Conservation (phyloP, 2,329 filamentous ascomycete species). For the Fusarium sublunatum region DNA sequence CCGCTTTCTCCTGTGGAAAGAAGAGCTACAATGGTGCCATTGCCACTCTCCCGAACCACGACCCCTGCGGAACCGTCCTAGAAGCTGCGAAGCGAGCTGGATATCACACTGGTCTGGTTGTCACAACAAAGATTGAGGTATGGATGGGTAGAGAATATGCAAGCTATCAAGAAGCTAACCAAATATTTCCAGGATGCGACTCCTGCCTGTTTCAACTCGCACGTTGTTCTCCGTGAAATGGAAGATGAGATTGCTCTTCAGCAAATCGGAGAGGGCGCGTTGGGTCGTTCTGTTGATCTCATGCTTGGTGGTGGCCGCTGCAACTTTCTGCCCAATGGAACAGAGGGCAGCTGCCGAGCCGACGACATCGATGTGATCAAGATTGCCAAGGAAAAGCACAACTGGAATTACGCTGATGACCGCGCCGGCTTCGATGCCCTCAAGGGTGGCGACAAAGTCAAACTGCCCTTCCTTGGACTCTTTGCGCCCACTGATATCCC, state of each 20-base stretch:
- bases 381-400: constrained; percentile 77
- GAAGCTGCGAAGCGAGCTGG: constrained; percentile 94
- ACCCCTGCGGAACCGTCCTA: constrained; percentile 89
- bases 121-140: constrained; percentile 73
- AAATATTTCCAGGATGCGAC: constrained; percentile 85
- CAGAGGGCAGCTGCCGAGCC: constrained; percentile 80
- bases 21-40: constrained; percentile 99
- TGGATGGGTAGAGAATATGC: not conserved
- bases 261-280: constrained; percentile 86
- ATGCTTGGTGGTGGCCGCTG: constrained; percentile 94
- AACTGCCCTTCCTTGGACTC: constrained; percentile 86
- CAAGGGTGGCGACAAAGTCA: constrained; percentile 71
- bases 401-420: constrained; percentile 81
- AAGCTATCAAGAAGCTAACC: not conserved
- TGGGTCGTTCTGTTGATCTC: constrained; percentile 89
- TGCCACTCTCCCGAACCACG: constrained; percentile 83
- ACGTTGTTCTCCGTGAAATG: constrained; percentile 82
- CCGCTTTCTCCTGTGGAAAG: constrained; percentile 89
- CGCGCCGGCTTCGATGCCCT: constrained; percentile 81
- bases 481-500: constrained; percentile 87
- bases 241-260: constrained; percentile 94
- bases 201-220: constrained; percentile 92
- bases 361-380: constrained; percentile 82
- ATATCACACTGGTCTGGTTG: constrained; percentile 92
- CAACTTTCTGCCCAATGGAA: constrained; percentile 88